Conservation (phyloP, 768 basidiomycete species). For the Trametes meyenii region DNA sequence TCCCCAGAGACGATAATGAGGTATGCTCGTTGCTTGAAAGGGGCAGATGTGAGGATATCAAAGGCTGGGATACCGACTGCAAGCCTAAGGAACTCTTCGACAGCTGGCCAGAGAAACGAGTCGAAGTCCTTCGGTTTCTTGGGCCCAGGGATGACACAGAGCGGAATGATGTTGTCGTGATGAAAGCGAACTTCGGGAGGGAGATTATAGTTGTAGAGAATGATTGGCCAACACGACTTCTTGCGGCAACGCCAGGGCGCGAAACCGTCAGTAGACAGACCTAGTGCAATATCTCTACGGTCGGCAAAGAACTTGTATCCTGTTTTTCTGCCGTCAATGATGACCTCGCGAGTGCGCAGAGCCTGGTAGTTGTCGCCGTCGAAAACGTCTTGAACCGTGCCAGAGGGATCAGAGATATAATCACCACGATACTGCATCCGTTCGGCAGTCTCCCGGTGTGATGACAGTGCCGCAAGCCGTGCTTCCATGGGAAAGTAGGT, state of each 20-base stretch:
- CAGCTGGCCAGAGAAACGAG: conserved; percentile 33
- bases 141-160: conserved; percentile 35
- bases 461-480: neutral
- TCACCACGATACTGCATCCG: conserved; percentile 21
- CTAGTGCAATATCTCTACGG: conserved; percentile 46
- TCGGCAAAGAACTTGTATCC: conserved; percentile 40
- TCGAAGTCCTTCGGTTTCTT: conserved; percentile 32
- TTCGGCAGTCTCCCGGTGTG: neutral
- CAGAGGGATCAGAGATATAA: conserved; percentile 14
- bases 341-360: conserved; percentile 30
- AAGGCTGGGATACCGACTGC: conserved; percentile 25
- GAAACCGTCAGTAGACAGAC: conserved; percentile 47
- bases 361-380: conserved; percentile 38
- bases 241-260: conserved; percentile 38
- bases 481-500: neutral
- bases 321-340: conserved; percentile 30
- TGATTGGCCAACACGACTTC: conserved; percentile 43
- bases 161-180: conserved; percentile 26
- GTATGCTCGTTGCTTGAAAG: conserved; percentile 27
- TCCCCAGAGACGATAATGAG: conserved; percentile 29
- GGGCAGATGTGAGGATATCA: neutral
- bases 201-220: conserved; percentile 44
- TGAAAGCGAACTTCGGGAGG: conserved; percentile 27
- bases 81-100: conserved; percentile 29
- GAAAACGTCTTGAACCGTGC: conserved; percentile 38